phyloP scores from a whole-genome alignment of 306 rosid species.

The Notholithocarpus densiflorus region DNA sequence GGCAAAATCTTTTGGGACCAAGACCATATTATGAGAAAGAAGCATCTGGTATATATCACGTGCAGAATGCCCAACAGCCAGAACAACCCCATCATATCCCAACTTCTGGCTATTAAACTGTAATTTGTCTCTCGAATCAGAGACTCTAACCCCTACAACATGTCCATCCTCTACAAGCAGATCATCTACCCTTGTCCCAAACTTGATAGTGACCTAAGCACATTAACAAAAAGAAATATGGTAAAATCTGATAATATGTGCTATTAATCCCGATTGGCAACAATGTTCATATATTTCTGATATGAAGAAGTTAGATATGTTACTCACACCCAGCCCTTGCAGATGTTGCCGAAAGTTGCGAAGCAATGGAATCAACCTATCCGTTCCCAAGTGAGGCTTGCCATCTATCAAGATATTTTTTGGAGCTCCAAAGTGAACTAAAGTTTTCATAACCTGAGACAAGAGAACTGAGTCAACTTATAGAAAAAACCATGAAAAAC shows the following conservation, averaged over 20 bases:
- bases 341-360: constrained; percentile 86
- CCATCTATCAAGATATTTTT: constrained; percentile 73
- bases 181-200: constrained; percentile 91
- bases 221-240: constrained; percentile 11
- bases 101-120: constrained; percentile 52
- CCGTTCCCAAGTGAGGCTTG: constrained; percentile 97
- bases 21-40: constrained; percentile 67
- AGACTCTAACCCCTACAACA: constrained; percentile 59
- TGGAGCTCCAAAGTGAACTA: constrained; percentile 93
- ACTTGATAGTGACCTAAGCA: constrained; percentile 77
- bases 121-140: constrained; percentile 63
- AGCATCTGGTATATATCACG: constrained; percentile 86
- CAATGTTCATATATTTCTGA: constrained; percentile 11
- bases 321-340: constrained; percentile 82
- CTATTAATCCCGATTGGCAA: constrained; percentile 15
- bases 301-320: constrained; percentile 13
- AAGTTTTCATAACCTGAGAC: constrained; percentile 82
- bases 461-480: constrained; percentile 14
- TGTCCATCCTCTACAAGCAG: constrained; percentile 57
- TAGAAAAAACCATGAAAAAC: constrained; percentile 5
- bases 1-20: constrained; percentile 83
- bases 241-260: constrained; percentile 17
- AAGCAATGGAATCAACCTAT: constrained; percentile 87
- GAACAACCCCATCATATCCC: constrained; percentile 73
- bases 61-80: constrained; percentile 99